phyloP scores from a whole-genome alignment of 345 rosid genomes.

The Syzygium oleosum region DNA sequence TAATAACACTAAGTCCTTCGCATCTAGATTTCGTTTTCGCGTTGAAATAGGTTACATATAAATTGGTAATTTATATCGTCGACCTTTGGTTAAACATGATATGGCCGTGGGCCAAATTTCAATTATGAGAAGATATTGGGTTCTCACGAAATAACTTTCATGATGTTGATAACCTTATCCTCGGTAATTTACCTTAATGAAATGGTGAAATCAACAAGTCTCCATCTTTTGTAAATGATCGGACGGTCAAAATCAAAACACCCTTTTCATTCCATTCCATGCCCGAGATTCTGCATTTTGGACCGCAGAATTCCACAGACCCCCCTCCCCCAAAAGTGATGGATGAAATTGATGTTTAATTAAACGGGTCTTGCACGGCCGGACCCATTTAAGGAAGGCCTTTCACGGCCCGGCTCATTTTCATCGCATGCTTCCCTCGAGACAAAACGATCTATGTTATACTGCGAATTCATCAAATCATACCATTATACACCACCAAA shows the following conservation, averaged over 20 bases:
- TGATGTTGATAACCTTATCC: not conserved
- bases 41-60: not conserved
- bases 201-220: not conserved
- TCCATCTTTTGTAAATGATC: not conserved
- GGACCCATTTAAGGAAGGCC: not conserved
- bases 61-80: not conserved
- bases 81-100: not conserved
- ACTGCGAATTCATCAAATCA: not conserved
- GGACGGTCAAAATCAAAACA: not conserved
- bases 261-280: not conserved
- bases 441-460: not conserved
- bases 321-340: not conserved
- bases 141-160: not conserved
- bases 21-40: not conserved
- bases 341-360: not conserved
- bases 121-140: not conserved
- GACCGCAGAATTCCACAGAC: not conserved
- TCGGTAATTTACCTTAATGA: not conserved
- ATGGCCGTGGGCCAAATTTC: not conserved
- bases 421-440: not conserved
- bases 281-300: not conserved
- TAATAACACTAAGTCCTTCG: not conserved
- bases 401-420: not conserved
- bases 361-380: not conserved
- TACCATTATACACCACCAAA: not conserved